Conservation (phyloP, 495 filamentous ascomycete species). For the Chlorociboria aeruginascens region DNA sequence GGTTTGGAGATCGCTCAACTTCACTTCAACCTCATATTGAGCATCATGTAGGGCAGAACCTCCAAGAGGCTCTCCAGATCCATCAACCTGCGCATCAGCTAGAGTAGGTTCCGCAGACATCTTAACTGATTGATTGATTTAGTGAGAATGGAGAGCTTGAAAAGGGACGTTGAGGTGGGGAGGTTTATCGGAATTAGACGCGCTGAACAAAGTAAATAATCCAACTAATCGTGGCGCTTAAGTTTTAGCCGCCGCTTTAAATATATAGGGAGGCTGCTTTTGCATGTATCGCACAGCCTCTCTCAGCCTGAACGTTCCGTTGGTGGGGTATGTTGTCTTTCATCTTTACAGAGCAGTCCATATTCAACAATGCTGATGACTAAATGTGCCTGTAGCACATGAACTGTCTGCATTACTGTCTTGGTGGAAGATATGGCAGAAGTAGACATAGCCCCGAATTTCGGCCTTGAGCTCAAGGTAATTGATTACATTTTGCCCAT, state of each 20-base stretch:
- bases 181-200: no score
- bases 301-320: no score
- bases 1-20: slow-evolving; percentile 76
- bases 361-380: slow-evolving; percentile 4
- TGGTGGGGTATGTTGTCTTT: no score
- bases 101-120: slow-evolving; percentile 4
- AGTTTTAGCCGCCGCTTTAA: no score
- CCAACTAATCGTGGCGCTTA: no score
- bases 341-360: background rate
- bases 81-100: slow-evolving; percentile 36
- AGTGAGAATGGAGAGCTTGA: no score
- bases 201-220: no score
- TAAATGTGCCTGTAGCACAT: slow-evolving; percentile 5
- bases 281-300: no score
- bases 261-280: no score
- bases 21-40: slow-evolving; percentile 76
- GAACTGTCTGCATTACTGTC: background rate
- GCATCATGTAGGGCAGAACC: slow-evolving; percentile 53
- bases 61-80: slow-evolving; percentile 28
- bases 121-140: background rate
- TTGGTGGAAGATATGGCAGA: slow-evolving; percentile 51
- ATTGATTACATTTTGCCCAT: slow-evolving; percentile 6
- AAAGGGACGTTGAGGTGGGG: background rate
- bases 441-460: slow-evolving; percentile 60
- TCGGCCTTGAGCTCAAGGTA: slow-evolving; percentile 89